Evolutionary conservation across 2,329 filamentous ascomycete species (phyloP).

Genomic region (Aureobasidium uvarum): DNA sequence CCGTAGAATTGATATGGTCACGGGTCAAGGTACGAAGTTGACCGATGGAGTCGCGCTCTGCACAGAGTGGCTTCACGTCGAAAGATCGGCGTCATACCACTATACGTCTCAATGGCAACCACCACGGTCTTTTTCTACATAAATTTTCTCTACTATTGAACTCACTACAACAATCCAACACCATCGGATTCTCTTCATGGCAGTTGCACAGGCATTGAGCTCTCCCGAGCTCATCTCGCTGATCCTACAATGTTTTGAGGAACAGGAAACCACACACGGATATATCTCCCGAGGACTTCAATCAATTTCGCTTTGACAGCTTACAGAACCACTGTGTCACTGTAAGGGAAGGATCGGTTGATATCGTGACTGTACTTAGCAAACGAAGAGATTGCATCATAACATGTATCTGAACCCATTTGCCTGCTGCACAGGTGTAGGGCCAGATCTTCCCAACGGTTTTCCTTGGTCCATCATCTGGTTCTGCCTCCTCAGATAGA

Average conservation of each 20-base stretch:
- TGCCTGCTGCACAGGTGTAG: slow-evolving; percentile 14
- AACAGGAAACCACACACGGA: background rate
- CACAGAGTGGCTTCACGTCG: background rate
- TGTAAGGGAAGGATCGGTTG: too few species aligned
- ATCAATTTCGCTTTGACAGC: too few species aligned
- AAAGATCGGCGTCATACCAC: background rate
- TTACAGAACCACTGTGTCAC: too few species aligned
- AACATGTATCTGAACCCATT: slow-evolving; percentile 9
- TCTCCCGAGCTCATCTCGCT: background rate
- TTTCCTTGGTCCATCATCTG: slow-evolving; percentile 13
- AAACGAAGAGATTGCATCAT: background rate
- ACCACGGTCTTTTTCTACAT: background rate
- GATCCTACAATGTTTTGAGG: background rate
- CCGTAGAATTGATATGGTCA: too few species aligned
- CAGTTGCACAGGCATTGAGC: background rate
- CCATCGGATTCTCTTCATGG: background rate
- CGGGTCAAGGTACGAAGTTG: too few species aligned
- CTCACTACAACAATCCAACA: background rate
- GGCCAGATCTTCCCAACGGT: slow-evolving; percentile 6
- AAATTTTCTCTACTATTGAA: background rate
- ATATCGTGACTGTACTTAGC: too few species aligned
- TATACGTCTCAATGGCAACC: slow-evolving; percentile 14
- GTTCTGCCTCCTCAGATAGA: slow-evolving; percentile 17
- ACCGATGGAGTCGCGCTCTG: background rate
- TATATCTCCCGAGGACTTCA: too few species aligned